phyloP scores from a whole-genome alignment of 2,329 filamentous ascomycete species.

The Colletotrichum kahawae region DNA sequence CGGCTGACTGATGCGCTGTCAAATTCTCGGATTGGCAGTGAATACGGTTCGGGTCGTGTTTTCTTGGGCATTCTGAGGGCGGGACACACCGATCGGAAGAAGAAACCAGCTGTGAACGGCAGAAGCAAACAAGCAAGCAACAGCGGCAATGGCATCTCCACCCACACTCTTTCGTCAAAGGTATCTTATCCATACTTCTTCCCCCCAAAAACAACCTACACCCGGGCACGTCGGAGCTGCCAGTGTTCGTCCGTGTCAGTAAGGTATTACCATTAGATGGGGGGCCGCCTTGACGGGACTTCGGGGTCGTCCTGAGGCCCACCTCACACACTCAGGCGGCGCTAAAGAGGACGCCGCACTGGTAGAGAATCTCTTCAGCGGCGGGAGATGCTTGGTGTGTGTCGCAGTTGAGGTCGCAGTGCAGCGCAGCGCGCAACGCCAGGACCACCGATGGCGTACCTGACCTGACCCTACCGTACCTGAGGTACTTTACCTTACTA shows the following conservation, averaged over 20 bases:
- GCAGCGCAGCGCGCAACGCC: background rate
- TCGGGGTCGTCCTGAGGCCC: constrained; percentile 4
- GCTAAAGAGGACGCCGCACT: background rate
- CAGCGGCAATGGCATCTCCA: background rate
- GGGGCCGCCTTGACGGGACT: background rate
- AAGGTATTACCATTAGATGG: background rate
- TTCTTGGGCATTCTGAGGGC: background rate
- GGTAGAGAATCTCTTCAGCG: constrained; percentile 1
- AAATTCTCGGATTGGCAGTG: background rate
- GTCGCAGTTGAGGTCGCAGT: background rate
- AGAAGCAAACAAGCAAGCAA: background rate
- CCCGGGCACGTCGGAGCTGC: background rate
- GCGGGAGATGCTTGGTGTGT: background rate
- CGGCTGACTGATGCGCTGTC: background rate
- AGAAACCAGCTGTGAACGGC: background rate
- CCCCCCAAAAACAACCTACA: background rate
- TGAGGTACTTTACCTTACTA: background rate
- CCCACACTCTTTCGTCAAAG: background rate
- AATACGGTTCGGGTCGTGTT: background rate
- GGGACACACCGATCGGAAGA: background rate
- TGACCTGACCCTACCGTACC: background rate
- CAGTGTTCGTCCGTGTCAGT: constrained; percentile 8
- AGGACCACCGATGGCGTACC: background rate
- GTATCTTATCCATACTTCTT: background rate
- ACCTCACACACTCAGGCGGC: constrained; percentile 8